Base-by-base conservation (phyloP, 371 early-diverging fungal species). In the Mortierella sp. region DNA sequence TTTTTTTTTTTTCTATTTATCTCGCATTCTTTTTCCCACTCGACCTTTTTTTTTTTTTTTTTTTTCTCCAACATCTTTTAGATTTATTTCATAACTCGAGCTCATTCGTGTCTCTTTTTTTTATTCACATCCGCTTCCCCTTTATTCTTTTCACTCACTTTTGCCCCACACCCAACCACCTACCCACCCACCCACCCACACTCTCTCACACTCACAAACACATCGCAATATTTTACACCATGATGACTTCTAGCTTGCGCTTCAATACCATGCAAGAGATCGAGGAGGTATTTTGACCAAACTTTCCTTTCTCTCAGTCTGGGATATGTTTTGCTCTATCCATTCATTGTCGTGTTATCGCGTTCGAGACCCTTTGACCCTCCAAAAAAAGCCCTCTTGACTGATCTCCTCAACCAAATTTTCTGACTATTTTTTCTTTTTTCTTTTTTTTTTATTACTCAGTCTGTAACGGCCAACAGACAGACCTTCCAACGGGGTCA, bases 401-500 rank as follows among this genome's bases (percentile, higher is more conserved):
- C 50, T n/a, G 5, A 5, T 16, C 50, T 50, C 5, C 16, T 50
- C 50, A 21, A 3, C 4, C 16, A 21, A 2, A 50, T 5, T n/a
- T 14, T 50, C 50, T n/a, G n/a, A n/a, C n/a, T n/a, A n/a, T n/a
- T n/a, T n/a, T 57, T 23, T 18, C 23, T 19, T 50, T 21, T 28
- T 18, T 50, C 23, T 7, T 7, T 45, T 14, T 21, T 37, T 21
- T 30, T 44, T 18, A 1, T 26, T 26, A 0, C 18, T 19, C 23
- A 71, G 79, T 79, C 84, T 30, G 80, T 86, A 26, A 64, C 82
- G 29, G 64, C 75, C n/a, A 80, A 82, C 56, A 87, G 86, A 25
- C 76, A 82, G 30, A 82, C 83, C 47, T 89, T 87, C 74, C 79
- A 82, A n/a, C 72, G 84, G 15, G 86, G 84, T 57, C 47, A 68